A percentile compares a stretch with the other conserved stretches of the same genome.
phyloP scores from a whole-genome alignment of 768 basidiomycete species.

The Leccinum subtestaceum region DNA sequence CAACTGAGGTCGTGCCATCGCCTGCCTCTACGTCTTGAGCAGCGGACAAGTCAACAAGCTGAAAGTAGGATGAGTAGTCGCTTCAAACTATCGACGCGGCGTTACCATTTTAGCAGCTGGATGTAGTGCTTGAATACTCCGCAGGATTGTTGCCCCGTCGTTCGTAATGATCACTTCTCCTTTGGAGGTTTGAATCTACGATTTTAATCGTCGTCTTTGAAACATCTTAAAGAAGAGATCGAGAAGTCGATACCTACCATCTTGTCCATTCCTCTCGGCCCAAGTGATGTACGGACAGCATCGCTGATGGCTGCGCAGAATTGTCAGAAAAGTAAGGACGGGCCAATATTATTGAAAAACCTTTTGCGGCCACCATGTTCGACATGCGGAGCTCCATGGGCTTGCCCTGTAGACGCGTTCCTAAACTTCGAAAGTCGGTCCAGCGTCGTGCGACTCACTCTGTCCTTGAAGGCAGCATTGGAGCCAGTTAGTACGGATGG shows the following conservation, averaged over 20 bases:
- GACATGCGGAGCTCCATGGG: constrained; percentile 97
- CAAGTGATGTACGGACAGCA: constrained; percentile 94
- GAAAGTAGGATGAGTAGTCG: constrained; percentile 8
- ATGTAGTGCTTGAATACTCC: constrained; percentile 93
- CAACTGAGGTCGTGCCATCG: constrained; percentile 97
- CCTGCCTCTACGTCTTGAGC: constrained; percentile 99
- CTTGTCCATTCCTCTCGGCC: constrained; percentile 99
- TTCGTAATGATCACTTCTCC: constrained; percentile 98
- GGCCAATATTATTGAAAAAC: constrained; percentile 36
- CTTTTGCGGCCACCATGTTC: constrained; percentile 98
- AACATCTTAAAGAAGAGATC: constrained; percentile 11
- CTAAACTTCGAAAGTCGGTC: background rate
- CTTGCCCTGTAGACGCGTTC: constrained; percentile 69
- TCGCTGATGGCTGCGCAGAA: constrained; percentile 80
- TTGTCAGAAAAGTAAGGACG: constrained; percentile 3
- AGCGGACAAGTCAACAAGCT: constrained; percentile 96
- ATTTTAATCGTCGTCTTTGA: constrained; percentile 11
- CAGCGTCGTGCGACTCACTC: constrained; percentile 40
- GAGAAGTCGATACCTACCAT: constrained; percentile 76
- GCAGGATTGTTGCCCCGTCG: constrained; percentile 96
- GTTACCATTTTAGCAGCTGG: constrained; percentile 96
- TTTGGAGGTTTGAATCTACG: constrained; percentile 90
- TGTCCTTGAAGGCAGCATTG: constrained; percentile 85
- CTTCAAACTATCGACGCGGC: background rate
- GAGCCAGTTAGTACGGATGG: constrained; percentile 43